A percentile compares a stretch with the other conserved stretches of the same genome.
Conservation (phyloP, 306 rosid species). For the Acacia melanoxylon region DNA sequence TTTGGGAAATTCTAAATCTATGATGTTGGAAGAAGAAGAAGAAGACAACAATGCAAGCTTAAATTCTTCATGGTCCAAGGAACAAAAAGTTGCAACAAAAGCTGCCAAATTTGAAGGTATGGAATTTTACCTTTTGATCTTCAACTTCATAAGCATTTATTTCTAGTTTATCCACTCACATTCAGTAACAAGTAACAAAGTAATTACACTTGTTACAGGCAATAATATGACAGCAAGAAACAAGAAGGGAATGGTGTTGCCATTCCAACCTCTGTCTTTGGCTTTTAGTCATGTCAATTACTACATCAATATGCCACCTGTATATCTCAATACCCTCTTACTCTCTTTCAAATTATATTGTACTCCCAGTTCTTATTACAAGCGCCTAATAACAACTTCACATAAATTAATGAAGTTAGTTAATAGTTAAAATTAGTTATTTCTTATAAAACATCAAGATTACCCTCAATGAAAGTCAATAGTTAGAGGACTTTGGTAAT, state of each 20-base stretch:
- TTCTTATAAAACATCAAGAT: too few relatives aligned
- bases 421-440: too few relatives aligned
- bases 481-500: too few relatives aligned
- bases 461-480: too few relatives aligned
- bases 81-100: neutral
- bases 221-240: neutral
- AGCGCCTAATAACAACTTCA: too few relatives aligned
- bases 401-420: too few relatives aligned
- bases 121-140: conserved; percentile 6
- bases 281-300: conserved; percentile 48
- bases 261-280: conserved; percentile 48
- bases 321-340: conserved; percentile 17
- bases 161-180: neutral
- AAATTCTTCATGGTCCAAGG: conserved; percentile 23
- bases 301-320: conserved; percentile 49
- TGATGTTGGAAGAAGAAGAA: conserved; percentile 49
- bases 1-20: conserved; percentile 46
- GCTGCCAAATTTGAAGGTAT: conserved; percentile 36
- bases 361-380: too few relatives aligned
- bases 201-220: neutral
- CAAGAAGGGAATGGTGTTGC: conserved; percentile 54
- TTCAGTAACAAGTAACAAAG: conserved; percentile 18
- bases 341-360: conserved; percentile 5
- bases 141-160: neutral
- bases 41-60: conserved; percentile 30